Base-by-base conservation (phyloP, 2,329 filamentous ascomycete species). In the Pseudomassariella vexata region DNA sequence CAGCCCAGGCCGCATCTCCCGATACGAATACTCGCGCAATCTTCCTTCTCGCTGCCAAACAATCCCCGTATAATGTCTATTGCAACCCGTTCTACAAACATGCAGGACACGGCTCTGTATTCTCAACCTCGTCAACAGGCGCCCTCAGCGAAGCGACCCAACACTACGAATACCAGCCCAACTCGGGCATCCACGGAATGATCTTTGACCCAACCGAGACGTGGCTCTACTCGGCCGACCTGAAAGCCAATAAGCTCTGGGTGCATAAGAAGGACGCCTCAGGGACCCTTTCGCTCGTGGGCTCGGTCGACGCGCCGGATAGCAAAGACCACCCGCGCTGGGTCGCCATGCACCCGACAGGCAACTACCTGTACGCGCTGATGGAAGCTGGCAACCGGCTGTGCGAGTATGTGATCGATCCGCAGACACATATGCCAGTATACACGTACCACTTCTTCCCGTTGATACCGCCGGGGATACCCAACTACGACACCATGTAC, bases 361-460 rank as follows among this genome's bases (percentile, higher is more conserved):
- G 85, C 14, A 73, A 79, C 36, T 88, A 87, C 57, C 70, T 94
- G 35, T 94, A 94, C 60, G 85, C 76, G 6, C 69, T 94, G 46
- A 94, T 92, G 84, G 87, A 94, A 60, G 82, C 80, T n/a, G 85
- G 86, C 34, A 94, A 94, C 63, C 70, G 82, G 31, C 63, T 94
- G 35, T 86, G 78, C 56, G 82, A 88, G 48, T 94, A 92, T 59
- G 71, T 84, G 43, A 78, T 94, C 58, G 82, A 92, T 55, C 74
- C 79, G 35, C 56, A 66, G 26, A 85, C 82, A 4, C 82, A 79
- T 56, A 62, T 85, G 52, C 87, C 87, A 9, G 73, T 86, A 12
- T 92, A 85, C 61, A 94, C 86, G 5, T 73, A 83, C 52, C 76
- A 81, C 43, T 69, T 73, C 32, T 94, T 78, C 56, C 85, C 87